Base-by-base conservation (phyloP, 148 eudicot genomes). In the Bassia scoparia region DNA sequence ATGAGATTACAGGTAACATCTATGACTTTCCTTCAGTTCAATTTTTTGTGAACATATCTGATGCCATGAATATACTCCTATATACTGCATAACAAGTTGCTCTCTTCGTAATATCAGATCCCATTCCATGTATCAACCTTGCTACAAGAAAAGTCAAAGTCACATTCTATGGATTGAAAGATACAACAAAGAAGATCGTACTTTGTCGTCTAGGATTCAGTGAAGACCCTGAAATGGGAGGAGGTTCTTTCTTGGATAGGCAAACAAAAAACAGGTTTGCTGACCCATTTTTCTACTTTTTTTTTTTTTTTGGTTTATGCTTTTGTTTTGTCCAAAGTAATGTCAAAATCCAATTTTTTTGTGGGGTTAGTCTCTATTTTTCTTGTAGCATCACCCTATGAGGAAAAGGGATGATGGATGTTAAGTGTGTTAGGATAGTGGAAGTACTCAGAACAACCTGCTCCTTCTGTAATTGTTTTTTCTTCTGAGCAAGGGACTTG, bases 371-470 rank as follows among this genome's bases (percentile, higher is more conserved):
- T 58, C 31, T 34, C 21, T 58, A 65, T 77, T 33, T 54, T 63
- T 49, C 41, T 17, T 58, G 52, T 38, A 80, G 75, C 79, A 75
- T 52, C 29, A 43, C 72, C 73, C 78, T 71, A 53, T 43, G 60
- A 61, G 74, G 73, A 58, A 75, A 79, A 63, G 79, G 73, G 82
- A 80, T 75, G 82, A 66, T 80, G 82, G 79, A 60, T 64, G 33
- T 75, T 49, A 75, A 46, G 72, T 75, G 76, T 80, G 75, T 75
- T 80, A 80, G 78, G 74, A 59, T 79, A 74, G 71, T 74, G 61
- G 61, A 62, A 74, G 68, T 68, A 67, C 53, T 66, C 66, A 50
- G 58, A 44, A 66, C 74, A 79, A 74, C 68, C 82, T 79, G 82
- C n/a, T 79, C 79, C 65, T 59, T 75, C 23, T 80, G 54, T 80